Evolutionary conservation across 805 yeast species (phyloP), one percentile per base, ranked within the genome.

Genomic region (Cyberlindnera misumaiensis): DNA sequence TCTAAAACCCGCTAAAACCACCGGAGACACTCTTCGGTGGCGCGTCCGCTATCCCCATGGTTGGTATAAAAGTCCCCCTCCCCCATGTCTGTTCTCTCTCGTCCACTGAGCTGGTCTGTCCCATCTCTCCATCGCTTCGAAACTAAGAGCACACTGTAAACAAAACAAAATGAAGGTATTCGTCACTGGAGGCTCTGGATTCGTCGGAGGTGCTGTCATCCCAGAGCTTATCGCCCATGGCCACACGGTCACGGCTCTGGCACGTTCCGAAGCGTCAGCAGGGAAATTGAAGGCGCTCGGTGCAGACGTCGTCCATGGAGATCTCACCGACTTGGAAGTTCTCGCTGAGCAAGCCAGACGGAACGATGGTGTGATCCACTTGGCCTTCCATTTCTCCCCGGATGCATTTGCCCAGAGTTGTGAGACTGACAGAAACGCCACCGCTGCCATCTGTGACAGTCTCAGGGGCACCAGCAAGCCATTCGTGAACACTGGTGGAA

Each of bases 131-230:
- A n/a, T n/a, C n/a, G n/a, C n/a, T n/a, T n/a, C n/a, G n/a, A n/a
- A n/a, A n/a, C n/a, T n/a, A n/a, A n/a, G n/a, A n/a, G n/a, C n/a
- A n/a, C n/a, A n/a, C n/a, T n/a, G n/a, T n/a, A n/a, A n/a, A n/a
- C n/a, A n/a, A n/a, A 28, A 12, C 30, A n/a, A n/a, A n/a, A 52
- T 53, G 54, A 60, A 53, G 38, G 49, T 52, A 13, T 62, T 63
- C 45, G 52, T 64, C 27, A 62, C 68, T 14, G 67, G 68, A 26
- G 67, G 52, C 16, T 44, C 64, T 5, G 67, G 68, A 0, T 62
- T 52, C 38, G 45, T 63, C 30, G 69, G 68, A 1, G 27, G 51
- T 0, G 38, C 39, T 2, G 48, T 57, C 13, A 41, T 52, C 17
- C 32, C 50, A 17, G 52, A 46, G 16, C 40, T 63, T 10, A 25